Percentiles rank a stretch among this genome's conserved stretches.
These are phyloP conservation scores for Penicillium brasilianum DNA, from an alignment of 2,329 filamentous ascomycete genomes.

Conservation along the genomic window DNA sequence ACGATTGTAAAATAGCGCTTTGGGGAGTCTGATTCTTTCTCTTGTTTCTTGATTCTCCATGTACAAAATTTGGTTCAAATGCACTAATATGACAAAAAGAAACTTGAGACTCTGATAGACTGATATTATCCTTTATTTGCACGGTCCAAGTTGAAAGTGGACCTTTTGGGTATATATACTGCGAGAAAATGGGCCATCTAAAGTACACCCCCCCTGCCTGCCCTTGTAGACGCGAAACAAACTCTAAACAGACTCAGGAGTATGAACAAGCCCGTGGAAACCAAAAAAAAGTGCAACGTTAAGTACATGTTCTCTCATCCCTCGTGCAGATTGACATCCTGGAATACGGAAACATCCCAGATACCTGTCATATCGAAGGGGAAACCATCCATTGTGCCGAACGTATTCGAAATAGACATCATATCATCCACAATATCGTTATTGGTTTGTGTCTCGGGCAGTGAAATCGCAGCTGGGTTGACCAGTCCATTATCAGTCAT, in stretches of 20 bases:
- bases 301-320: neutral
- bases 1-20: conserved; percentile 45
- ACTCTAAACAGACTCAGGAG: neutral
- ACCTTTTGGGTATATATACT: conserved; percentile 30
- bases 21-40: conserved; percentile 23
- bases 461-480: conserved; percentile 46
- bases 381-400: conserved; percentile 53
- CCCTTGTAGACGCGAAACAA: neutral
- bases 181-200: conserved; percentile 14
- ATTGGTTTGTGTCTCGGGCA: conserved; percentile 51
- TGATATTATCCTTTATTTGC: conserved; percentile 18
- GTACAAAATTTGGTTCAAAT: conserved; percentile 34
- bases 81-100: conserved; percentile 29
- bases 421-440: conserved; percentile 54
- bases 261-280: neutral
- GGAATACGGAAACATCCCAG: conserved; percentile 52
- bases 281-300: neutral
- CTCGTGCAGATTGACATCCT: conserved; percentile 43
- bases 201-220: conserved; percentile 18
- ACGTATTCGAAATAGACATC: conserved; percentile 53
- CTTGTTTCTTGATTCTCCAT: conserved; percentile 32
- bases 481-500: conserved; percentile 38
- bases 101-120: conserved; percentile 25
- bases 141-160: conserved; percentile 14
- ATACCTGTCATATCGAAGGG: conserved; percentile 54